Evolutionary conservation across 768 basidiomycete genomes (phyloP).

Genomic region (Tricholomella constricta): DNA sequence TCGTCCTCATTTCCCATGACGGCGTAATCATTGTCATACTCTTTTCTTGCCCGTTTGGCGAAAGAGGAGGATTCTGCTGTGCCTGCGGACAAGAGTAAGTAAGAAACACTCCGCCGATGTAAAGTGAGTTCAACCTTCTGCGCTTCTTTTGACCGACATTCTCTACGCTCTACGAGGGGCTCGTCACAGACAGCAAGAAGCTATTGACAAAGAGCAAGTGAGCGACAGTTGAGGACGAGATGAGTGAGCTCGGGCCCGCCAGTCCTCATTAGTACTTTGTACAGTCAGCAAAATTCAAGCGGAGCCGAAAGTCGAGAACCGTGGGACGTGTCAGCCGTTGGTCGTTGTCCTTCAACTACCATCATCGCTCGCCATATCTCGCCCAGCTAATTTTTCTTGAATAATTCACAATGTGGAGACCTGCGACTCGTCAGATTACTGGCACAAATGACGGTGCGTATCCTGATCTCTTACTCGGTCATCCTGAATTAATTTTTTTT

Average conservation of each 20-base stretch:
- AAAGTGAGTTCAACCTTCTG: conserved; percentile 35
- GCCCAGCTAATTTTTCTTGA: conserved; percentile 36
- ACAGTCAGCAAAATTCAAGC: conserved; percentile 32
- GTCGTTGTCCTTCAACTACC: conserved; percentile 32
- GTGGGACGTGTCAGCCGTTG: conserved; percentile 20
- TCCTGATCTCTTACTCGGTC: conserved; percentile 2
- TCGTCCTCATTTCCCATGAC: conserved; percentile 62
- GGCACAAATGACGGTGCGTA: conserved; percentile 88
- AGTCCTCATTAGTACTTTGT: background rate
- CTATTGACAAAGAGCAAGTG: background rate
- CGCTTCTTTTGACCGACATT: conserved; percentile 41
- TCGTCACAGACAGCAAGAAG: too few species aligned
- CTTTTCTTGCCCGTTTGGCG: conserved; percentile 46
- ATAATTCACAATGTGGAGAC: conserved; percentile 74
- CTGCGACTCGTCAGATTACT: conserved; percentile 85
- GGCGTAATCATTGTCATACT: conserved; percentile 57
- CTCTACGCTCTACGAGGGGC: background rate
- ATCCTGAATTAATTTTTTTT: conserved; percentile 20
- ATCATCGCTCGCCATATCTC: conserved; percentile 27
- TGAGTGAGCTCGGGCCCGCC: background rate
- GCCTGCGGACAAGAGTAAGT: conserved; percentile 12
- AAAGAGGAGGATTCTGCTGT: conserved; percentile 33
- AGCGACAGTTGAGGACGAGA: background rate
- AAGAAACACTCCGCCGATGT: background rate
- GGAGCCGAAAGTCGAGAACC: conserved; percentile 34